These are phyloP conservation scores for Colletotrichum tofieldiae DNA, from an alignment of 2,329 filamentous ascomycete genomes.

Conservation along the genomic window DNA sequence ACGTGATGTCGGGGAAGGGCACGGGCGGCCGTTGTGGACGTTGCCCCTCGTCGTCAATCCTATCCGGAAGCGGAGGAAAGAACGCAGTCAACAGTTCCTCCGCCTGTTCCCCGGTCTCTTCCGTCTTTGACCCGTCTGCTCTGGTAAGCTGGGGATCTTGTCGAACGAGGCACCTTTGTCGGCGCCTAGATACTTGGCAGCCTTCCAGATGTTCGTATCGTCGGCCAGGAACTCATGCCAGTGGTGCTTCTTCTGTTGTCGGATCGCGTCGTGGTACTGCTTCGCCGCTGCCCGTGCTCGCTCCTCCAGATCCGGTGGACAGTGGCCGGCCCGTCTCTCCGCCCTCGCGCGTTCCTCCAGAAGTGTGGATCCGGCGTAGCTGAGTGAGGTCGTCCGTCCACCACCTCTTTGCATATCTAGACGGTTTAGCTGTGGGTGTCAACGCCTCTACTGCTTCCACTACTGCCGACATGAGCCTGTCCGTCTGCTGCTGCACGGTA, in stretches of 20 bases:
- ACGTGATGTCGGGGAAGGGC: background rate
- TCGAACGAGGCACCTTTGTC: constrained; percentile 45
- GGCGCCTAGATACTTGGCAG: constrained; percentile 31
- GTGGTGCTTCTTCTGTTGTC: background rate
- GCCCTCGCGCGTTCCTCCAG: constrained; percentile 49
- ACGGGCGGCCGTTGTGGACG: background rate
- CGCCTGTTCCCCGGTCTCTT: no score
- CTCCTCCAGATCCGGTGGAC: background rate
- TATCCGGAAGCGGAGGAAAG: background rate
- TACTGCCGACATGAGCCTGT: constrained; percentile 14
- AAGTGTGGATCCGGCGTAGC: constrained; percentile 49
- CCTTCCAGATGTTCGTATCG: constrained; percentile 50
- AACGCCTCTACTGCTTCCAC: constrained; percentile 32
- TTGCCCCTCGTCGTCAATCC: background rate
- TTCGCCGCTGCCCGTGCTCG: background rate
- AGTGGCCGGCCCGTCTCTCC: background rate
- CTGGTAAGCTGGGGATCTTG: constrained; percentile 46
- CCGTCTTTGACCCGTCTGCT: constrained; percentile 43
- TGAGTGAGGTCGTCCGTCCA: constrained; percentile 49
- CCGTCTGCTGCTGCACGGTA: constrained; percentile 20
- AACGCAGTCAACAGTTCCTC: no score
- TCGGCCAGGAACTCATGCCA: background rate
- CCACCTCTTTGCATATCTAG: constrained; percentile 47
- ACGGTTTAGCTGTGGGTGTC: constrained; percentile 48
- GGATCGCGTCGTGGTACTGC: background rate